Conservation (phyloP, 768 basidiomycete genomes). For the Tremella fuciformis region DNA sequence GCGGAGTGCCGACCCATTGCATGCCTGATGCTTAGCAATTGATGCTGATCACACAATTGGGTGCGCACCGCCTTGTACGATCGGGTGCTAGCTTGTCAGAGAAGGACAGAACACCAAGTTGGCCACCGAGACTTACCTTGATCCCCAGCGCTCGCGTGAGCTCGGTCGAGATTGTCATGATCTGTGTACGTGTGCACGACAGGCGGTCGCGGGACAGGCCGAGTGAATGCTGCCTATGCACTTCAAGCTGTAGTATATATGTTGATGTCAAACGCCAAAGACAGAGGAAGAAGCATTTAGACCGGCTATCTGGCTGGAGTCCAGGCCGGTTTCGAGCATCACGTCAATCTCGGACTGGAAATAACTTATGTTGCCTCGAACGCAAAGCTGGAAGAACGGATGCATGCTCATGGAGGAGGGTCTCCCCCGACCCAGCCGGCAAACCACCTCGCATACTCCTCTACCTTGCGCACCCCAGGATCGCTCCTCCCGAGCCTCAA, state of each 20-base stretch:
- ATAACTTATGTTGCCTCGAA: no score
- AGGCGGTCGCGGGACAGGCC: neutral
- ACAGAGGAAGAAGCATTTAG: no score
- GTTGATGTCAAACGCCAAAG: no score
- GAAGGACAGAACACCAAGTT: neutral
- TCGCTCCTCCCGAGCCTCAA: constrained; percentile 41
- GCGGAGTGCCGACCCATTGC: constrained; percentile 67
- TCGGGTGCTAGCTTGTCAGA: constrained; percentile 31
- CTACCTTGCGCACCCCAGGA: constrained; percentile 34
- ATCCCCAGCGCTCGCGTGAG: constrained; percentile 37
- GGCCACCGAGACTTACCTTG: constrained; percentile 20
- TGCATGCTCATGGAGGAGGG: constrained; percentile 10
- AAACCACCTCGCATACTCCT: constrained; percentile 40
- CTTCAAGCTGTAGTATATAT: no score
- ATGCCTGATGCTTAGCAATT: constrained; percentile 21
- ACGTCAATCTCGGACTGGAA: no score
- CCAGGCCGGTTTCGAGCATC: no score
- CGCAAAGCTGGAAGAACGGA: no score
- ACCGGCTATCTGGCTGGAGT: no score
- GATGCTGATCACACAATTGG: neutral
- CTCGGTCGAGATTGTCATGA: constrained; percentile 36
- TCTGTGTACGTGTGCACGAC: neutral
- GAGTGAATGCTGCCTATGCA: no score
- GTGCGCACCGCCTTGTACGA: constrained; percentile 38
- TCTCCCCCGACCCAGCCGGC: constrained; percentile 42